Conservation (phyloP, 306 rosid genomes). For the Rubus parviflorus region DNA sequence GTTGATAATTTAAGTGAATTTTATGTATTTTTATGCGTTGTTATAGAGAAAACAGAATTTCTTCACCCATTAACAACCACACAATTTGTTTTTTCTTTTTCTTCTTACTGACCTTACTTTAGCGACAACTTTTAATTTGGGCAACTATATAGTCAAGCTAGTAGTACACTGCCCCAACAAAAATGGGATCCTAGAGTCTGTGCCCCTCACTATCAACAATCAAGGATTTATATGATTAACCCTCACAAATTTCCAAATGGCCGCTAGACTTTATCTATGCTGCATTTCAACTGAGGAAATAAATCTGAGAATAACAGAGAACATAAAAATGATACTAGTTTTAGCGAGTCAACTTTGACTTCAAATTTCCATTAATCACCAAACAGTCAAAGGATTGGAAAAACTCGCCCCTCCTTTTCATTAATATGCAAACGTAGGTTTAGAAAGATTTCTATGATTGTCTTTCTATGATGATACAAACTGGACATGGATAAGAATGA, state of each 20-base stretch:
- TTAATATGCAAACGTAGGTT: background rate
- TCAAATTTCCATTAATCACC: background rate
- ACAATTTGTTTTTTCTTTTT: no score
- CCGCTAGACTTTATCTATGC: background rate
- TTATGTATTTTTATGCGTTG: no score
- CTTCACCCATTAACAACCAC: no score
- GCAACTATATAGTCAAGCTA: no score
- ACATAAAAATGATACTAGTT: background rate
- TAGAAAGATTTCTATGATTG: background rate
- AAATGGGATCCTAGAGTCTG: no score
- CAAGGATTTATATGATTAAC: no score
- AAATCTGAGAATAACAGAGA: background rate
- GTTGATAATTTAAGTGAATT: no score
- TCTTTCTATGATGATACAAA: background rate
- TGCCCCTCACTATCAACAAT: no score
- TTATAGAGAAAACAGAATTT: no score
- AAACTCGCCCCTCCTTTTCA: background rate
- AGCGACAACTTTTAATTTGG: no score
- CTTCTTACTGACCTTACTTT: no score
- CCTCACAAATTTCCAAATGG: background rate
- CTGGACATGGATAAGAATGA: background rate
- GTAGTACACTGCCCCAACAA: no score
- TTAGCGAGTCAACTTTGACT: background rate
- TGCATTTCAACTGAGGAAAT: background rate
- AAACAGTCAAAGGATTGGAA: background rate